Evolutionary conservation across 148 eudicot genomes (phyloP).

Genomic region (Vaccinium corymbosum): DNA sequence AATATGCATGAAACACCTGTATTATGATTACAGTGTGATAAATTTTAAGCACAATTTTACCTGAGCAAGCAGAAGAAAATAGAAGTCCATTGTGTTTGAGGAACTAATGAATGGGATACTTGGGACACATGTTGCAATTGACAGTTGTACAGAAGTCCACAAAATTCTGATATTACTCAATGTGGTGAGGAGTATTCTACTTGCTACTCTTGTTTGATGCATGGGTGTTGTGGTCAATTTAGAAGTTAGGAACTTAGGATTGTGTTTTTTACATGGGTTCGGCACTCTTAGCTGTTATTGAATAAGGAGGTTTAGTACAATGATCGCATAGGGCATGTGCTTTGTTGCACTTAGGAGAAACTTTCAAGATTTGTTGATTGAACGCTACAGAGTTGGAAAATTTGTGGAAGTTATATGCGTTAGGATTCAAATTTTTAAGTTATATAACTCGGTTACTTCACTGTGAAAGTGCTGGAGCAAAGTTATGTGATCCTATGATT

Average conservation of each 20-base stretch:
- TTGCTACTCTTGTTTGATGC: background rate
- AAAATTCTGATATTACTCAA: background rate
- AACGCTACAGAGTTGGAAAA: background rate
- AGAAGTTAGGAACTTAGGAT: background rate
- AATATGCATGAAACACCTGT: background rate
- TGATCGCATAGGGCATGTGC: background rate
- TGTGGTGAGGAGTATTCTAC: background rate
- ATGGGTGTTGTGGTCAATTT: background rate
- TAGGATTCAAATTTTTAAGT: background rate
- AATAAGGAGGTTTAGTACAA: background rate
- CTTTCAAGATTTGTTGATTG: background rate
- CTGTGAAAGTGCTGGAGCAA: background rate
- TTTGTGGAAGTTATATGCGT: background rate
- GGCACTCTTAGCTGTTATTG: background rate
- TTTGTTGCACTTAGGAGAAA: background rate
- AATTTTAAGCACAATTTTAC: background rate
- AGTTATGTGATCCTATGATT: background rate
- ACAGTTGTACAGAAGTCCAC: background rate
- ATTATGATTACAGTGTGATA: background rate
- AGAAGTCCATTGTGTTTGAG: background rate
- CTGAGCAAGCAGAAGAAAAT: background rate
- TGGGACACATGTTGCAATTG: background rate
- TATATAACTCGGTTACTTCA: background rate
- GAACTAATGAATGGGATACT: background rate
- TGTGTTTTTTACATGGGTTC: background rate